Evolutionary conservation across 2,329 filamentous ascomycete genomes (phyloP).

Genomic region (Sarocladiaceae sp.): DNA sequence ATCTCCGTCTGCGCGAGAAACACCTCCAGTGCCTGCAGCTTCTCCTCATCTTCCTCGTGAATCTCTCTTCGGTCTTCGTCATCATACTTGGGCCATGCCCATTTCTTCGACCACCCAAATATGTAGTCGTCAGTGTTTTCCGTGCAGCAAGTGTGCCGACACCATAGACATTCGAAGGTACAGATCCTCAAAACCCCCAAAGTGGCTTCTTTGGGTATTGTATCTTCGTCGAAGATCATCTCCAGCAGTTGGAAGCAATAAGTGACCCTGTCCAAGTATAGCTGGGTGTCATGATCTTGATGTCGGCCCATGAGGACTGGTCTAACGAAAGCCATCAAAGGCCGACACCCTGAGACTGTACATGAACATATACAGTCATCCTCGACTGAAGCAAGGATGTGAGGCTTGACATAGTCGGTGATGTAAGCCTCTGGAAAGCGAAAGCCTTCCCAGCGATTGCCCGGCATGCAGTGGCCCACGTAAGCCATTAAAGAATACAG

Average conservation of each 20-base stretch:
- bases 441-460: background rate
- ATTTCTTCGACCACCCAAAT: background rate
- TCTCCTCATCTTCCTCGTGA: background rate
- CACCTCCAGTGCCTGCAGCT: background rate
- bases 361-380: background rate
- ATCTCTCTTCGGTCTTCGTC: background rate
- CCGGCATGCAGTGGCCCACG: background rate
- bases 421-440: background rate
- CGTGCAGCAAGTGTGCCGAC: constrained; percentile 4
- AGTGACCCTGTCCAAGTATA: background rate
- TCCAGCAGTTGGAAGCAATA: background rate
- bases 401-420: background rate
- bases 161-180: background rate
- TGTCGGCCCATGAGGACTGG: background rate
- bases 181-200: background rate
- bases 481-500: background rate
- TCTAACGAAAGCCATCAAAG: background rate
- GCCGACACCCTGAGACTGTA: background rate
- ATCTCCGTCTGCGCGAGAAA: background rate
- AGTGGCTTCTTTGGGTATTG: background rate
- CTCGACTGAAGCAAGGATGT: background rate
- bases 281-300: too few species aligned
- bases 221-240: background rate
- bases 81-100: background rate
- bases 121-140: background rate